Conservation (phyloP, 1,284 basidiomycete genomes). For the Exobasidium rhododendri region DNA sequence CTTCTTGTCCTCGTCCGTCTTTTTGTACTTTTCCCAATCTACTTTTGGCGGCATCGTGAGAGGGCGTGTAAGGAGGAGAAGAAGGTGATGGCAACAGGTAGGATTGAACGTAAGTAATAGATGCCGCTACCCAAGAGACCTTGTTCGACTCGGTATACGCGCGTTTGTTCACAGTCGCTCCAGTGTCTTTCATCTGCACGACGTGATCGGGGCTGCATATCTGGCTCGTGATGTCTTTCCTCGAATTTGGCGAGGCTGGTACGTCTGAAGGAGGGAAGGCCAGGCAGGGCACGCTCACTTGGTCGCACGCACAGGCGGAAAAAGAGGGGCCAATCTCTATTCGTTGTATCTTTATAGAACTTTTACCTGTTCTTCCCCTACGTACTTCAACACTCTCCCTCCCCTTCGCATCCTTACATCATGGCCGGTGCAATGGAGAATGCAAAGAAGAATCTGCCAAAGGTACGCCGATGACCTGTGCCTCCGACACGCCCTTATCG, state of each 20-base stretch:
- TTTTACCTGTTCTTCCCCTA: too few relatives aligned
- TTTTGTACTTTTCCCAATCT: constrained; percentile 55
- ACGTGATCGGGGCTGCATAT: constrained; percentile 6
- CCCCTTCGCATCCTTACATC: background rate
- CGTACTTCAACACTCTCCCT: too few relatives aligned
- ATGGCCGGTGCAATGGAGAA: constrained; percentile 39
- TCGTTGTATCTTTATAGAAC: too few relatives aligned
- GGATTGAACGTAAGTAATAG: too few relatives aligned
- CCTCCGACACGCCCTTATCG: too few relatives aligned
- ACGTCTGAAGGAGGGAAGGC: background rate
- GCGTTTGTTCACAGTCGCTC: background rate
- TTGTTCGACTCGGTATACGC: background rate
- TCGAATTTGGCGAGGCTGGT: background rate
- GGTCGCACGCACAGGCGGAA: too few relatives aligned
- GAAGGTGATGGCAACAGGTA: too few relatives aligned
- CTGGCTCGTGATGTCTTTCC: background rate
- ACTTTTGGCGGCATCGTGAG: constrained; percentile 47
- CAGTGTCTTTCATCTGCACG: constrained; percentile 2
- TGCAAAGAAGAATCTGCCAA: constrained; percentile 50
- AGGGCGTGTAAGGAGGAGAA: background rate
- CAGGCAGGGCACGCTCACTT: background rate
- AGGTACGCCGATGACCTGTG: constrained; percentile 27
- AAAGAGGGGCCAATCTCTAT: too few relatives aligned
- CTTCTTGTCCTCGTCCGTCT: constrained; percentile 45
- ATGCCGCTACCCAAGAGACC: too few relatives aligned